Percentiles rank a stretch among this genome's conserved stretches.
Evolutionary conservation across 345 rosid genomes (phyloP).

Genomic region (Euphorbia pulcherrima): DNA sequence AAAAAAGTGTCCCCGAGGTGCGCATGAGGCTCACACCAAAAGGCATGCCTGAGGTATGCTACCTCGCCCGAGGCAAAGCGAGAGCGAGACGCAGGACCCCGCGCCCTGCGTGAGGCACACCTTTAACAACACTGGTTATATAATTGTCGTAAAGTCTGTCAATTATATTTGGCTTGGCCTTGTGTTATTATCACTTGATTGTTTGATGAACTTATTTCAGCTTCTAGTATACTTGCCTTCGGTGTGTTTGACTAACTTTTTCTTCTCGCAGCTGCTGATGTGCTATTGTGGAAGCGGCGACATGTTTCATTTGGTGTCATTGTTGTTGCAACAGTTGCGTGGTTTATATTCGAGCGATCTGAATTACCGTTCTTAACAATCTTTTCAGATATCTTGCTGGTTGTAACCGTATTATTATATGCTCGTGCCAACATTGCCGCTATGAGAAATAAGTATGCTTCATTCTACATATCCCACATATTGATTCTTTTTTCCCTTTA

Average conservation of each 20-base stretch:
- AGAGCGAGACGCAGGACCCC: too few relatives aligned
- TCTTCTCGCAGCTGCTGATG: slow-evolving; percentile 57
- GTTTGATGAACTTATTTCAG: neutral
- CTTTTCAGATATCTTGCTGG: slow-evolving; percentile 72
- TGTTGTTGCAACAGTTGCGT: slow-evolving; percentile 74
- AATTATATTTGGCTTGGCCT: too few relatives aligned
- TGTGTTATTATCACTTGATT: too few relatives aligned
- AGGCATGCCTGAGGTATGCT: too few relatives aligned
- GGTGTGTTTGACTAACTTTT: neutral
- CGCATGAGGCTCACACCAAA: too few relatives aligned
- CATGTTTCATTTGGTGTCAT: slow-evolving; percentile 58
- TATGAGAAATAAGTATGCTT: slow-evolving; percentile 49
- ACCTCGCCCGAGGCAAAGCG: too few relatives aligned
- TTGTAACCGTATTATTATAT: slow-evolving; percentile 50
- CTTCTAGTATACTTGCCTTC: neutral
- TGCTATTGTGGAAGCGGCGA: slow-evolving; percentile 68
- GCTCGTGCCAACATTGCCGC: slow-evolving; percentile 56
- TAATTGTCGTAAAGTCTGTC: too few relatives aligned
- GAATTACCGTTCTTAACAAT: slow-evolving; percentile 75
- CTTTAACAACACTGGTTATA: too few relatives aligned
- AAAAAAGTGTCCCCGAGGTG: too few relatives aligned
- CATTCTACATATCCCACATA: neutral
- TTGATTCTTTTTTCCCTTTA: slow-evolving; percentile 1
- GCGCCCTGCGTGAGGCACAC: too few relatives aligned
- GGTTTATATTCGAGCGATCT: slow-evolving; percentile 73